phyloP scores from a whole-genome alignment of 1,284 basidiomycete genomes.

The Kalmanozyma brasiliensis region DNA sequence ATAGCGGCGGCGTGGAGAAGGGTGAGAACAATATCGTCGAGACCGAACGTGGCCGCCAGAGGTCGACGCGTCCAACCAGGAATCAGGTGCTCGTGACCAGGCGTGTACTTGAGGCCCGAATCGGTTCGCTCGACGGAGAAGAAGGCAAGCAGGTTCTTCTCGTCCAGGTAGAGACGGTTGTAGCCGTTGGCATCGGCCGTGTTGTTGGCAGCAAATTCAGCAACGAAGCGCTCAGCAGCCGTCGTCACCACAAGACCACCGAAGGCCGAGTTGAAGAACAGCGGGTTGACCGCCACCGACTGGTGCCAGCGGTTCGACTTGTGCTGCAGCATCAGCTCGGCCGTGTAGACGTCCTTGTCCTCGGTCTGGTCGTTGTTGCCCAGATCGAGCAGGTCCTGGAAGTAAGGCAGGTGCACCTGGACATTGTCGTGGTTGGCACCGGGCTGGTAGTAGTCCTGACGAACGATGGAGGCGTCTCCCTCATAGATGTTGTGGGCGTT shows the following conservation, averaged over 20 bases:
- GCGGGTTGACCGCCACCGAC: constrained; percentile 45
- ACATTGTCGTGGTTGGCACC: constrained; percentile 51
- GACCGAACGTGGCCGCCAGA: constrained; percentile 44
- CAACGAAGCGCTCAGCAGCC: constrained; percentile 54
- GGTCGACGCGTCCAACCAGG: constrained; percentile 49
- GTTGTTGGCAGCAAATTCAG: constrained; percentile 57
- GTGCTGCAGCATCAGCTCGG: constrained; percentile 50
- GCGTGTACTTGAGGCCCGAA: constrained; percentile 48
- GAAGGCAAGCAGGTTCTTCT: constrained; percentile 55
- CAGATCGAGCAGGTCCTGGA: constrained; percentile 52
- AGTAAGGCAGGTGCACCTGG: constrained; percentile 44
- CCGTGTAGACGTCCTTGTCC: constrained; percentile 51
- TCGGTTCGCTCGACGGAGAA: constrained; percentile 37
- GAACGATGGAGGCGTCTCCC: constrained; percentile 51
- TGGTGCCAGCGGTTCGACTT: constrained; percentile 47
- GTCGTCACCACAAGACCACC: constrained; percentile 54
- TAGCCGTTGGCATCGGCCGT: constrained; percentile 46
- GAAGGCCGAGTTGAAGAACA: constrained; percentile 54
- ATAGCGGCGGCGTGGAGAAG: constrained; percentile 39
- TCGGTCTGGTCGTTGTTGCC: constrained; percentile 41
- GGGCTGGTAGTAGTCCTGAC: constrained; percentile 56
- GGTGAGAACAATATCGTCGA: constrained; percentile 51
- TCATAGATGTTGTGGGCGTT: constrained; percentile 56
- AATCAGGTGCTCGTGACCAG: constrained; percentile 52
- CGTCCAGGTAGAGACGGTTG: constrained; percentile 59